Evolutionary conservation across 2,329 filamentous ascomycete genomes (phyloP), one percentile per base, ranked within the genome.

Genomic region (Tolypocladium endophyticum): DNA sequence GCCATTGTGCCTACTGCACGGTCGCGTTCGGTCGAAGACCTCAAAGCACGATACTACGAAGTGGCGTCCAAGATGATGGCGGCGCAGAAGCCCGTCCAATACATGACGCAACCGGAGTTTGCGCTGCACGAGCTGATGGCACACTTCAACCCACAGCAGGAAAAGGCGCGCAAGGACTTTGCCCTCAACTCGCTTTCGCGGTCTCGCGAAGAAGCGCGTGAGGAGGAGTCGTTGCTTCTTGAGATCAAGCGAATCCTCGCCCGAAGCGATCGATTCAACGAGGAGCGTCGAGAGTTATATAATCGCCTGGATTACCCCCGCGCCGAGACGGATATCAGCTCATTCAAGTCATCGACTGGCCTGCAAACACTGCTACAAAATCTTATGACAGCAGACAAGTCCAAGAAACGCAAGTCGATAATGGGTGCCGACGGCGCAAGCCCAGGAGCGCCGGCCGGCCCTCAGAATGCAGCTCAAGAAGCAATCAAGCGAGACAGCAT

Each of bases 241-340:
- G 94, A 99, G 71, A 84, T 99, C 59, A 92, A 95, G 69, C 88
- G 94, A 61, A 97, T 99, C 65, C 84, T 96, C 68, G 87, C 89
- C 63, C 87, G 92, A 61, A 90, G 92, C 64, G 89, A 94, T 65
- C 87, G 86, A 60, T 88, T 97, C 69, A 90, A 95, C 70, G 87
- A 90, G 65, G 92, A 97, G 70, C 88, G 94, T 59, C 86, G 87
- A 65, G 92, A 96, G 71, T 83, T 96, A 53, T 96, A 93, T 75
- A 84, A 86, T 63, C 85, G 93, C 58, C 86, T 99, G 14, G 93
- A 97, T 69, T 90, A 91, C 63, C 92, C 92, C 0, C 78, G 81
- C 61, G 72, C 81, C 67, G 77, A 89, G 77, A 73, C 87, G 76
- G 89, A 90, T 67, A 89, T 90, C 61, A 82, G 81, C 66, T 80